phyloP scores from a whole-genome alignment of 2,329 filamentous ascomycete species.

The Microcyclospora pomicola region DNA sequence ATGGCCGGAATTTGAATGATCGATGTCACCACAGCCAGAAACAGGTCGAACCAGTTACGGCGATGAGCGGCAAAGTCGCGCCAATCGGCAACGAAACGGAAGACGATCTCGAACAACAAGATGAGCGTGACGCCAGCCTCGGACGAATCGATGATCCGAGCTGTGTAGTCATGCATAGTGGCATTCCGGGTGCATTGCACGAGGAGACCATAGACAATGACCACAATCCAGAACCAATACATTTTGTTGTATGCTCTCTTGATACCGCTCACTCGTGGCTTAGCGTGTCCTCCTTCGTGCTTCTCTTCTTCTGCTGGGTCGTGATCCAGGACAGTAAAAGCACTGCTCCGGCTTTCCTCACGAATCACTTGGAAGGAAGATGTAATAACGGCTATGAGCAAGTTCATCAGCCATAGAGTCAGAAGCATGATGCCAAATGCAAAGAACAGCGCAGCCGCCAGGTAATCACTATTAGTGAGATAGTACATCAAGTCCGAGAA shows the following conservation, averaged over 20 bases:
- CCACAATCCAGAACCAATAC: slow-evolving; percentile 58
- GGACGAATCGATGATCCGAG: slow-evolving; percentile 52
- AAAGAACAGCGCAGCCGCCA: slow-evolving; percentile 68
- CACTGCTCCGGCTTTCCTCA: slow-evolving; percentile 87
- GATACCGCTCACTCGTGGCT: slow-evolving; percentile 36
- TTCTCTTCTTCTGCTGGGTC: slow-evolving; percentile 23
- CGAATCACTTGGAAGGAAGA: slow-evolving; percentile 97
- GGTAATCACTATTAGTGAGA: slow-evolving; percentile 81
- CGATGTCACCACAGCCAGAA: slow-evolving; percentile 65
- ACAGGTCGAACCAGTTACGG: slow-evolving; percentile 67
- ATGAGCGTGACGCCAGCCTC: slow-evolving; percentile 66
- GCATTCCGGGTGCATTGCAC: slow-evolving; percentile 66
- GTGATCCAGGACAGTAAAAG: slow-evolving; percentile 67
- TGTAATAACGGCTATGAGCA: slow-evolving; percentile 91
- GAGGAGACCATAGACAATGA: slow-evolving; percentile 71
- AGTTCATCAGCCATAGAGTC: slow-evolving; percentile 91
- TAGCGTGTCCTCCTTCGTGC: slow-evolving; percentile 18
- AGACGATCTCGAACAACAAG: slow-evolving; percentile 65
- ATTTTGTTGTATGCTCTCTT: slow-evolving; percentile 65
- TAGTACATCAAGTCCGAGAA: slow-evolving; percentile 92
- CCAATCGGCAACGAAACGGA: slow-evolving; percentile 70
- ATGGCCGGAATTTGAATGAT: slow-evolving; percentile 79
- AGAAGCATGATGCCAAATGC: slow-evolving; percentile 68
- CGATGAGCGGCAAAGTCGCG: slow-evolving; percentile 60
- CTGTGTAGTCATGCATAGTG: slow-evolving; percentile 50